These are phyloP conservation scores for Teratosphaeriaceae sp. DNA, from an alignment of 2,329 filamentous ascomycete species.

Conservation along the genomic window DNA sequence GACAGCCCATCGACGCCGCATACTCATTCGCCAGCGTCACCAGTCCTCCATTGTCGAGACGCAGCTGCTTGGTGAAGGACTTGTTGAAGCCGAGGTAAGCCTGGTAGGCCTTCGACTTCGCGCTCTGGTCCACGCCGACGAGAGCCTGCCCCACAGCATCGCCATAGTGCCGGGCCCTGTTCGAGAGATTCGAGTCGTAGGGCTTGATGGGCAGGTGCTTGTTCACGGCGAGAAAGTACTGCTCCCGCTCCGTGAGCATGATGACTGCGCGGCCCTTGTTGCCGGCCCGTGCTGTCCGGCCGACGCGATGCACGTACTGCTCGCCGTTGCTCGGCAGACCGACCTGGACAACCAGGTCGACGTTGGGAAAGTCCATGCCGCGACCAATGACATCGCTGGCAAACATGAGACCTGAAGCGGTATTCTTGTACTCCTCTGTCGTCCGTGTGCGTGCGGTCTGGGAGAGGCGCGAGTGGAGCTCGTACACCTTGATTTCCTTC, in stretches of 20 bases:
- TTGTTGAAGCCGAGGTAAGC: conserved; percentile 44
- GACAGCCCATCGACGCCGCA: conserved; percentile 37
- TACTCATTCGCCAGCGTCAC: conserved; percentile 40
- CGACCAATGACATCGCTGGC: conserved; percentile 74
- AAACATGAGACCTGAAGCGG: conserved; percentile 44
- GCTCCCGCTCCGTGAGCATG: conserved; percentile 46
- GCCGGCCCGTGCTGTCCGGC: conserved; percentile 83
- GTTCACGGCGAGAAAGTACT: conserved; percentile 46
- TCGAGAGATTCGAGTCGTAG: conserved; percentile 39
- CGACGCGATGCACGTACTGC: conserved; percentile 86
- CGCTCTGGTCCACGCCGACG: conserved; percentile 31
- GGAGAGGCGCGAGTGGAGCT: conserved; percentile 39
- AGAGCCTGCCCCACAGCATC: conserved; percentile 29
- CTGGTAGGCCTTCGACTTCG: conserved; percentile 40
- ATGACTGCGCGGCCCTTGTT: conserved; percentile 55
- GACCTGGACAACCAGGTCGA: conserved; percentile 83
- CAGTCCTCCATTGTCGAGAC: conserved; percentile 32
- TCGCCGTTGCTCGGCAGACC: conserved; percentile 44
- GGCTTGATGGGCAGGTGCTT: conserved; percentile 45
- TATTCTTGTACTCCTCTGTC: conserved; percentile 39
- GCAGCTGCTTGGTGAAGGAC: conserved; percentile 38
- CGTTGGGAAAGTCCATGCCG: conserved; percentile 96
- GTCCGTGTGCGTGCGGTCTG: conserved; percentile 37
- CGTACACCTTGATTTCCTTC: conserved; percentile 31
- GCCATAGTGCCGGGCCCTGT: too few species aligned